These are phyloP conservation scores for Pleodorina starrii DNA, from an alignment of 139 green algal species.

Conservation along the genomic window DNA sequence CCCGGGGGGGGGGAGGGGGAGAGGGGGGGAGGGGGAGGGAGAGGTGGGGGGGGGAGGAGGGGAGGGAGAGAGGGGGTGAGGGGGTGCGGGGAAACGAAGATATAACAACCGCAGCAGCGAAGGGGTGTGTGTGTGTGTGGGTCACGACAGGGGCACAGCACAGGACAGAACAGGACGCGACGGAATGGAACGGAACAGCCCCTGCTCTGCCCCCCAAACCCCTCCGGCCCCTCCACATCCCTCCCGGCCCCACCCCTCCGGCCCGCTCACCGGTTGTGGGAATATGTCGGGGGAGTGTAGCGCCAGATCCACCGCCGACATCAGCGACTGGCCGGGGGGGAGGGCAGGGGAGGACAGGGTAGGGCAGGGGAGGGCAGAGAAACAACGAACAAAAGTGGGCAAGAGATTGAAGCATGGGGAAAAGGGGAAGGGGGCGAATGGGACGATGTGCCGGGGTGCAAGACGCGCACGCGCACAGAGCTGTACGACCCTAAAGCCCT, in stretches of 20 bases:
- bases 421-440: no score
- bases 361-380: no score
- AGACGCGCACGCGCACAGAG: no score
- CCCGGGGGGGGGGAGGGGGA: neutral
- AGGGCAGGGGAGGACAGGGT: no score
- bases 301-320: conserved; percentile 72
- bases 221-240: neutral
- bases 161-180: no score
- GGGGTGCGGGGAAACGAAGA: neutral
- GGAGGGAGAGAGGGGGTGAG: neutral
- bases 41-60: neutral
- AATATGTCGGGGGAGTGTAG: conserved; percentile 73
- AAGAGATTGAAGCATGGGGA: no score
- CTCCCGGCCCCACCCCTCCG: neutral
- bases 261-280: conserved; percentile 47
- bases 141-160: no score
- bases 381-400: no score
- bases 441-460: no score
- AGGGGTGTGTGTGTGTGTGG: neutral
- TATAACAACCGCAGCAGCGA: no score
- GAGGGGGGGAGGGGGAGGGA: neutral
- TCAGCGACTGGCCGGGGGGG: conserved; percentile 53
- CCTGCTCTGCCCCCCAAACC: neutral
- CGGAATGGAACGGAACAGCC: neutral
- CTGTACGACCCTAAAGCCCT: no score